Percentiles rank a stretch among this genome's conserved stretches.
These are phyloP conservation scores for Pythium phragmiticola DNA, from an alignment of 352 stramenopile species.

Conservation along the genomic window DNA sequence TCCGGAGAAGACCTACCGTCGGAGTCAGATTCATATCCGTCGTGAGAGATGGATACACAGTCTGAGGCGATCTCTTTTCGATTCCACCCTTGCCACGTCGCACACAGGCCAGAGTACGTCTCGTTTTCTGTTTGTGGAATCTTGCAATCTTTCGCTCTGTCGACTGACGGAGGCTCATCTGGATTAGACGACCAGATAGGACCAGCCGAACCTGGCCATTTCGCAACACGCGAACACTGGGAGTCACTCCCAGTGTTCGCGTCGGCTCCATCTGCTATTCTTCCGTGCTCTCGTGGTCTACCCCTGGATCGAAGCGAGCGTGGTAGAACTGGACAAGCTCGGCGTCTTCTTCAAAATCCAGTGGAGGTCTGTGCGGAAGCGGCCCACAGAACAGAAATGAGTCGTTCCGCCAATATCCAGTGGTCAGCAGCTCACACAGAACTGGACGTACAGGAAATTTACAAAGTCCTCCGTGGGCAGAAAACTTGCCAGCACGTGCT, in stretches of 20 bases:
- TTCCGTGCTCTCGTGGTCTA: not conserved
- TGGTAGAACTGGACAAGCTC: constrained; percentile 18
- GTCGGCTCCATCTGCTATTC: not conserved
- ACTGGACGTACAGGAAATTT: constrained; percentile 58
- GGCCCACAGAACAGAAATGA: constrained; percentile 5
- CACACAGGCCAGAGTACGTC: too few relatives aligned
- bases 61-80: not conserved
- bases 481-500: constrained; percentile 53
- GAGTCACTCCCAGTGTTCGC: too few relatives aligned
- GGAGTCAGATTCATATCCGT: not conserved
- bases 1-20: not conserved
- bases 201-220: not conserved
- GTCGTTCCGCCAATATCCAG: not conserved
- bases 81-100: too few relatives aligned
- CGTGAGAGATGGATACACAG: constrained; percentile 11
- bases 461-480: constrained; percentile 55
- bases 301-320: not conserved
- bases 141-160: too few relatives aligned
- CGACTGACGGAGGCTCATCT: too few relatives aligned
- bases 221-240: too few relatives aligned
- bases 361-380: constrained; percentile 33
- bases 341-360: constrained; percentile 32
- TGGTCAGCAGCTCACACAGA: not conserved
- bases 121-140: too few relatives aligned
- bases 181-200: not conserved